Evolutionary conservation across 2,329 filamentous ascomycete species (phyloP).

Genomic region (Lachnellula arida): DNA sequence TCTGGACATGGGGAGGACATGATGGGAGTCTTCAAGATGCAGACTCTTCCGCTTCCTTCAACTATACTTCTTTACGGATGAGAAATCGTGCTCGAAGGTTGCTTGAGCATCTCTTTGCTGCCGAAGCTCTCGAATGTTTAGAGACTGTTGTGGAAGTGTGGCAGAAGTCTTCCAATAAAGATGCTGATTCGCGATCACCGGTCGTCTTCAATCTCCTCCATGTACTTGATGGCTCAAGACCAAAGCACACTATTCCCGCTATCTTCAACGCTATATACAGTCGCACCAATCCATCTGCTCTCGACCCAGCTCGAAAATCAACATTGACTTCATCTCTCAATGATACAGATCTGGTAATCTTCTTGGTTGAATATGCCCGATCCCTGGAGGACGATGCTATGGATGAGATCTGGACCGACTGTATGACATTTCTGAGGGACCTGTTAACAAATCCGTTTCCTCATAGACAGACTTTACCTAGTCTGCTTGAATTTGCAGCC

Average conservation of each 20-base stretch:
- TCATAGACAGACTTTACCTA: constrained; percentile 83
- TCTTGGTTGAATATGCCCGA: constrained; percentile 83
- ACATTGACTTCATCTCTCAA: constrained; percentile 81
- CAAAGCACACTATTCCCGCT: constrained; percentile 86
- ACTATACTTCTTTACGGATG: constrained; percentile 85
- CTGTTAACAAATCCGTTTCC: constrained; percentile 91
- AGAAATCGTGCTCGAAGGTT: constrained; percentile 83
- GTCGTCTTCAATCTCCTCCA: constrained; percentile 83
- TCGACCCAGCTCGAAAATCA: constrained; percentile 78
- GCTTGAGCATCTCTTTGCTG: constrained; percentile 86
- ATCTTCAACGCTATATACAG: constrained; percentile 97
- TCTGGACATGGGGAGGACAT: constrained; percentile 88
- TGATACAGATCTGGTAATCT: constrained; percentile 79
- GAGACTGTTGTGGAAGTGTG: constrained; percentile 88
- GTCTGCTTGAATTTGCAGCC: constrained; percentile 80
- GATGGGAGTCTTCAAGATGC: constrained; percentile 57
- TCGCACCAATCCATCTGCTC: constrained; percentile 75
- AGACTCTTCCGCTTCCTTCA: constrained; percentile 74
- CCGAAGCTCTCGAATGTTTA: constrained; percentile 87
- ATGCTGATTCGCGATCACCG: constrained; percentile 46
- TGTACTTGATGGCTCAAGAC: constrained; percentile 83
- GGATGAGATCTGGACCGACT: constrained; percentile 97
- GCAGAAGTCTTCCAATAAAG: constrained; percentile 50
- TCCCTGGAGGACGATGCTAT: constrained; percentile 95
- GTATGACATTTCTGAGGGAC: constrained; percentile 84